Percentiles rank a stretch among this genome's conserved stretches.
These are phyloP conservation scores for Ascomycota sp. DNA, from an alignment of 2,329 filamentous ascomycete species.

Conservation along the genomic window DNA sequence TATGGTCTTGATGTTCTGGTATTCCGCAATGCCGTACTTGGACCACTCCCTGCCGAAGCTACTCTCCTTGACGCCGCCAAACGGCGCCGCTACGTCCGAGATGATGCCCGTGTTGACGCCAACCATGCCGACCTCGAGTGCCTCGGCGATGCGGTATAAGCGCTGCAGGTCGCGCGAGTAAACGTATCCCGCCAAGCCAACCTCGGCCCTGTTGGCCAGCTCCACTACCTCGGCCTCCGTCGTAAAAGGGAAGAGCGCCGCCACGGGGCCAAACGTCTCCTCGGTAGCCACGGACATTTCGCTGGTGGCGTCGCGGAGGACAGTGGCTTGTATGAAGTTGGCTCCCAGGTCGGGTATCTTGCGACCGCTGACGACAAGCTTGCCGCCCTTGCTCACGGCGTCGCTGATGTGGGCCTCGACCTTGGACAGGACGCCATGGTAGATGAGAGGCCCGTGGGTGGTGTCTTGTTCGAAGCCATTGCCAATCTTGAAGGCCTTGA, in stretches of 20 bases:
- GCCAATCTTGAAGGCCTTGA: conserved; percentile 55
- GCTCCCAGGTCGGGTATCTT: conserved; percentile 51
- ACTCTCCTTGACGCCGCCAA: conserved; percentile 67
- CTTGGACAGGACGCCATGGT: conserved; percentile 62
- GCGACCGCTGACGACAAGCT: conserved; percentile 55
- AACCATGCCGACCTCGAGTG: conserved; percentile 70
- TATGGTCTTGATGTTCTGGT: conserved; percentile 49
- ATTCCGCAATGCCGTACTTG: conserved; percentile 59
- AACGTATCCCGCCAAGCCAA: conserved; percentile 89
- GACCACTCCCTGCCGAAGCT: conserved; percentile 66
- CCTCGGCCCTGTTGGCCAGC: conserved; percentile 62
- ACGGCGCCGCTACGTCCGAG: conserved; percentile 37
- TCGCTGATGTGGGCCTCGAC: conserved; percentile 65
- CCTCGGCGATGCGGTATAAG: conserved; percentile 41
- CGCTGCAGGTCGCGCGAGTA: conserved; percentile 48
- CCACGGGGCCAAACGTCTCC: conserved; percentile 92
- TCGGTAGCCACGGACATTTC: conserved; percentile 72
- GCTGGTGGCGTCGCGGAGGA: conserved; percentile 67
- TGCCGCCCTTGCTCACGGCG: conserved; percentile 56
- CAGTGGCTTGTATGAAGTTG: conserved; percentile 82
- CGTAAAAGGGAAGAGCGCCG: conserved; percentile 72
- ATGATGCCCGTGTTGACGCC: conserved; percentile 60
- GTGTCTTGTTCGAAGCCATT: conserved; percentile 48
- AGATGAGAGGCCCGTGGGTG: conserved; percentile 71
- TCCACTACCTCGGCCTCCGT: conserved; percentile 75